Conservation (phyloP, 2,329 filamentous ascomycete species). For the Immersiporthe knoxdaviesiana region DNA sequence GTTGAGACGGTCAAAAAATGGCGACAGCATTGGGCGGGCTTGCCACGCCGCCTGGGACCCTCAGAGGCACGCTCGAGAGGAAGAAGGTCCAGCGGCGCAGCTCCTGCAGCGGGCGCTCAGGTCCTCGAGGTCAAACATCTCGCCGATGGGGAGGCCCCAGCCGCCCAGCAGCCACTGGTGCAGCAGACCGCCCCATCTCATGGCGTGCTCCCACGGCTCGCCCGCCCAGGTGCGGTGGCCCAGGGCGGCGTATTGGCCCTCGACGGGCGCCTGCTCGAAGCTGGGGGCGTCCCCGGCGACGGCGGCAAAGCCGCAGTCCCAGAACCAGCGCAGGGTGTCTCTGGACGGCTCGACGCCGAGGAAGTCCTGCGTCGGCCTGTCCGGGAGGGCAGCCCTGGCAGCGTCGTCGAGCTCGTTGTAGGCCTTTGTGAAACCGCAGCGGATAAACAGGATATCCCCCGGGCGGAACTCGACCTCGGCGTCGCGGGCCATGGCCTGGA, state of each 20-base stretch:
- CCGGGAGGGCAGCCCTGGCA: background rate
- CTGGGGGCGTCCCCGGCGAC: slow-evolving; percentile 65
- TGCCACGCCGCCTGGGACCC: slow-evolving; percentile 16
- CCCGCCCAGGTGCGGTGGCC: background rate
- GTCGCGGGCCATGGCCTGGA: slow-evolving; percentile 4
- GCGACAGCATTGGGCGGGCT: slow-evolving; percentile 22
- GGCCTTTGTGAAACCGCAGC: slow-evolving; percentile 13
- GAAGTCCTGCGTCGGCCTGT: slow-evolving; percentile 16
- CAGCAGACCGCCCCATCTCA: slow-evolving; percentile 21
- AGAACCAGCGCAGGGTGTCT: slow-evolving; percentile 56
- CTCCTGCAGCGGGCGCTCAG: slow-evolving; percentile 35
- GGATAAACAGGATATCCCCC: slow-evolving; percentile 20
- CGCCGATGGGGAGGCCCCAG: slow-evolving; percentile 40
- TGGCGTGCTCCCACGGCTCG: slow-evolving; percentile 5
- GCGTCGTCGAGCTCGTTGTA: background rate
- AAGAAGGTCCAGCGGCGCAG: slow-evolving; percentile 39
- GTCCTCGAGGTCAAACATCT: slow-evolving; percentile 40
- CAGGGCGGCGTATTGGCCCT: background rate
- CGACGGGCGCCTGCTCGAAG: slow-evolving; percentile 64
- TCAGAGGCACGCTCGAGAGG: slow-evolving; percentile 33
- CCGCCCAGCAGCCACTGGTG: slow-evolving; percentile 39
- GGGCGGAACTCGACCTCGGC: slow-evolving; percentile 3
- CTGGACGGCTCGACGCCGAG: slow-evolving; percentile 10
- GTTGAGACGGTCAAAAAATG: slow-evolving; percentile 6
- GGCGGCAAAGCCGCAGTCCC: slow-evolving; percentile 69